Base-by-base conservation (phyloP, 2,329 filamentous ascomycete species). In the Alternaria incomplexa region DNA sequence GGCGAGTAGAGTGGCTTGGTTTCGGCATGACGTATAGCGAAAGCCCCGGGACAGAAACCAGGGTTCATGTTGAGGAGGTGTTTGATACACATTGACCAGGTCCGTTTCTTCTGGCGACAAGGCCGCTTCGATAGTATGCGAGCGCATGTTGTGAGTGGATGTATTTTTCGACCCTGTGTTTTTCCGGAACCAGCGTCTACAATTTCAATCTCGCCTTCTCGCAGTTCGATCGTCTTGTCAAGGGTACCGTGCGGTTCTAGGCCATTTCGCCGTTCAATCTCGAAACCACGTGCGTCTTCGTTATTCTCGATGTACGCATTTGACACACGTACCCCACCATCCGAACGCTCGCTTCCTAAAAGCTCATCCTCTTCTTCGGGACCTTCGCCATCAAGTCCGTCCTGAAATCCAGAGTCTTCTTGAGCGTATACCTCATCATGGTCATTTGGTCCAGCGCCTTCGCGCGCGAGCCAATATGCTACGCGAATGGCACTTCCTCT, bases 1-100 rank as follows among this genome's bases (percentile, higher is more conserved):
- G 0, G 0, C 43, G 0, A 22, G 43, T 0, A 45, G 43, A 45
- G 17, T 0, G 0, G 0, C 0, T 45, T 22, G 43, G 0, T 20
- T 22, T 3, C 43, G 0, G 0, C 43, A 45, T 0, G 43, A 1
- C 43, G 17, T 45, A 45, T 0, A 22, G 43, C 17, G 17, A 45
- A 0, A 45, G 43, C 17, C 7, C 43, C 43, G 43, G 43, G 43
- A 45, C 43, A 45, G 11, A 45, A 45, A 4, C 43, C 43, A 4
- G 43, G 17, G 20, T 45, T 45, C 43, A 45, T 20, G 2, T 0
- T 0, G 17, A 45, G 43, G 0, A 45, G 20, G 1, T 8, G 43
- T 13, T 5, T 45, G 43, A 45, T 22, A 3, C 43, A 22, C 43
- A 22, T 20, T 22, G 43, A 45, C 43, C 43, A 45, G 43, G 43